Evolutionary conservation across 2,329 filamentous ascomycete species (phyloP).

Genomic region (Penicillium rolfsii): DNA sequence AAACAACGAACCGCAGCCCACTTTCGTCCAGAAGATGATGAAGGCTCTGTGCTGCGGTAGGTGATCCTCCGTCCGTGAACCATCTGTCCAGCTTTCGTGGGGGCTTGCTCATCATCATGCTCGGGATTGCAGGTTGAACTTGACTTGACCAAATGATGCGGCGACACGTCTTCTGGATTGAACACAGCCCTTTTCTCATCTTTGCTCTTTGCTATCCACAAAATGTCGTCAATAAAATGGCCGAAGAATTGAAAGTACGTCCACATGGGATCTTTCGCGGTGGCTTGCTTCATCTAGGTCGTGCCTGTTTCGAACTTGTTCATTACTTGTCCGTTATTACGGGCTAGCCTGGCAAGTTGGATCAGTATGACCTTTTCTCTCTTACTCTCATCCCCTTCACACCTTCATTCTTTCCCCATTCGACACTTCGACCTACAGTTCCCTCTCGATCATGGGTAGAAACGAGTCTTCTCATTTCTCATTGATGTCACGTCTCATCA

Average conservation of each 20-base stretch:
- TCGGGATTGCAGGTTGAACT: conserved; percentile 40
- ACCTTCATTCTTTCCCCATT: conserved; percentile 27
- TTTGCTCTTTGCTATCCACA: conserved; percentile 21
- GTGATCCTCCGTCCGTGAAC: conserved; percentile 32
- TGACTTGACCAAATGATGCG: conserved; percentile 16
- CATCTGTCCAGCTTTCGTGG: conserved; percentile 19
- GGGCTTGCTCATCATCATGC: conserved; percentile 30
- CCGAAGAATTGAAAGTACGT: conserved; percentile 23
- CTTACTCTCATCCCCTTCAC: conserved; percentile 13
- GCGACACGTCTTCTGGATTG: conserved; percentile 22
- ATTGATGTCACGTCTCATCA: conserved; percentile 37
- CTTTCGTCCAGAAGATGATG: conserved; percentile 88
- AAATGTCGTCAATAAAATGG: conserved; percentile 17
- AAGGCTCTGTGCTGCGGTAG: conserved; percentile 88
- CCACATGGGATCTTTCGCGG: conserved; percentile 27
- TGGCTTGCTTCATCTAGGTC: conserved; percentile 20
- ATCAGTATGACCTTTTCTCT: conserved; percentile 18
- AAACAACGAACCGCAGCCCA: conserved; percentile 70
- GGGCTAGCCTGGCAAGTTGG: background rate
- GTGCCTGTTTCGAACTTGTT: background rate
- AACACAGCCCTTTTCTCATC: conserved; percentile 15
- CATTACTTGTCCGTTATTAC: conserved; percentile 5
- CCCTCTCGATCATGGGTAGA: conserved; percentile 26
- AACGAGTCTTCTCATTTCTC: conserved; percentile 31
- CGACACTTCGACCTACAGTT: conserved; percentile 20